These are phyloP conservation scores for Paracorniculantispora psalliotae DNA, from an alignment of 2,329 filamentous ascomycete genomes.

Conservation along the genomic window DNA sequence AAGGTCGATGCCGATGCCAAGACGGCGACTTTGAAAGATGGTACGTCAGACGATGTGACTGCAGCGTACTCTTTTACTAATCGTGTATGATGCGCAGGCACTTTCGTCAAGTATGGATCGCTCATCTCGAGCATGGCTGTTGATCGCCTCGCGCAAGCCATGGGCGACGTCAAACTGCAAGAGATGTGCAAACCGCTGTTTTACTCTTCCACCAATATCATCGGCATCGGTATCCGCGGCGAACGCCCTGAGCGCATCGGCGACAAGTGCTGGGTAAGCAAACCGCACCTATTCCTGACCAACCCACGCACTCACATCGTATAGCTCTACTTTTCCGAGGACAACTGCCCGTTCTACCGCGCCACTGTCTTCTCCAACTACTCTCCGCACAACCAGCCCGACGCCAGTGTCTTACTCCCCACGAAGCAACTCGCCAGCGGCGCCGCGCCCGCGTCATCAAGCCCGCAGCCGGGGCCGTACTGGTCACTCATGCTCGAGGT, in stretches of 20 bases:
- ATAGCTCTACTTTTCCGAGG: slow-evolving; percentile 86
- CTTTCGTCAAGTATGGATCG: slow-evolving; percentile 77
- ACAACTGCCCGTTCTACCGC: slow-evolving; percentile 93
- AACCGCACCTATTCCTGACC: too few species aligned
- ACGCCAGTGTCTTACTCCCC: slow-evolving; percentile 67
- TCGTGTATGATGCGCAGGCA: slow-evolving; percentile 28
- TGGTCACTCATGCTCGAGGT: slow-evolving; percentile 98
- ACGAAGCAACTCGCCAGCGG: slow-evolving; percentile 76
- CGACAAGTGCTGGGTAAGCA: slow-evolving; percentile 92
- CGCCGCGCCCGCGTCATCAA: slow-evolving; percentile 57
- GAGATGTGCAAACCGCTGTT: slow-evolving; percentile 82
- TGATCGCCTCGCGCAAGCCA: slow-evolving; percentile 71
- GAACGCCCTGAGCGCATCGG: slow-evolving; percentile 90
- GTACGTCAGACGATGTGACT: slow-evolving; percentile 27
- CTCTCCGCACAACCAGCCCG: slow-evolving; percentile 87
- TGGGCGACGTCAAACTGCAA: slow-evolving; percentile 81
- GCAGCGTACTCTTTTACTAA: not conserved
- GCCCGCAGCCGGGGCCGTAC: slow-evolving; percentile 73
- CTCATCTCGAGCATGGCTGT: slow-evolving; percentile 88
- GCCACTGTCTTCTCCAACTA: slow-evolving; percentile 98
- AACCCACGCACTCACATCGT: too few species aligned
- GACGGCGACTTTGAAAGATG: slow-evolving; percentile 69
- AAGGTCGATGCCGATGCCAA: slow-evolving; percentile 77
- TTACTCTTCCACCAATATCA: slow-evolving; percentile 96
- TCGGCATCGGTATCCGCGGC: slow-evolving; percentile 92